These are phyloP conservation scores for Adansonia rubrostipa DNA, from an alignment of 441 rosid genomes.

Conservation along the genomic window DNA sequence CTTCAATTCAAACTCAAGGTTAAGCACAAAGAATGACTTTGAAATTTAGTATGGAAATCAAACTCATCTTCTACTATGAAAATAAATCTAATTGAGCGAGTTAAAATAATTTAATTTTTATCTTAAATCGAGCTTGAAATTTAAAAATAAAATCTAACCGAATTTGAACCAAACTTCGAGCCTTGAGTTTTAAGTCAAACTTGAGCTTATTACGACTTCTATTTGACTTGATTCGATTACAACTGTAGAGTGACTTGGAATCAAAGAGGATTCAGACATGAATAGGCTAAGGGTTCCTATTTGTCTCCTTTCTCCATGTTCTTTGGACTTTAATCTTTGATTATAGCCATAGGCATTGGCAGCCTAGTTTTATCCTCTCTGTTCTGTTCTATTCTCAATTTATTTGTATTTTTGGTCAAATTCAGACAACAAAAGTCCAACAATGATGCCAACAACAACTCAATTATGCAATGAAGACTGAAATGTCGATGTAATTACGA, in stretches of 20 bases:
- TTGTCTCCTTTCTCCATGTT: slow-evolving; percentile 6
- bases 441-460: slow-evolving; percentile 17
- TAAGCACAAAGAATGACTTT: too few species aligned
- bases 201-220: too few species aligned
- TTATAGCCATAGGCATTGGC: background rate
- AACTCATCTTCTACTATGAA: too few species aligned
- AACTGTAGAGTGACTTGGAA: background rate
- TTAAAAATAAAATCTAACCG: too few species aligned
- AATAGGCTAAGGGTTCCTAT: background rate
- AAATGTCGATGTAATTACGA: background rate
- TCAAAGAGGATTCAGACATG: background rate
- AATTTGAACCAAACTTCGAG: too few species aligned
- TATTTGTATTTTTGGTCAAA: background rate
- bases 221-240: too few species aligned
- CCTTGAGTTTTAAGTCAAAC: too few species aligned
- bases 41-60: too few species aligned
- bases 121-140: too few species aligned
- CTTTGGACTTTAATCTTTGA: background rate
- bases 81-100: too few species aligned
- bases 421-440: slow-evolving; percentile 4
- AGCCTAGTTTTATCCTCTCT: background rate
- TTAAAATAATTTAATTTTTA: too few species aligned
- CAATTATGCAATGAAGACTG: slow-evolving; percentile 11
- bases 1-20: too few species aligned
- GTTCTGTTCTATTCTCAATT: background rate